Percentiles rank a stretch among this genome's conserved stretches.
These are phyloP conservation scores for Sugiyamaella japonica DNA, from an alignment of 1,139 yeast genomes.

Conservation along the genomic window DNA sequence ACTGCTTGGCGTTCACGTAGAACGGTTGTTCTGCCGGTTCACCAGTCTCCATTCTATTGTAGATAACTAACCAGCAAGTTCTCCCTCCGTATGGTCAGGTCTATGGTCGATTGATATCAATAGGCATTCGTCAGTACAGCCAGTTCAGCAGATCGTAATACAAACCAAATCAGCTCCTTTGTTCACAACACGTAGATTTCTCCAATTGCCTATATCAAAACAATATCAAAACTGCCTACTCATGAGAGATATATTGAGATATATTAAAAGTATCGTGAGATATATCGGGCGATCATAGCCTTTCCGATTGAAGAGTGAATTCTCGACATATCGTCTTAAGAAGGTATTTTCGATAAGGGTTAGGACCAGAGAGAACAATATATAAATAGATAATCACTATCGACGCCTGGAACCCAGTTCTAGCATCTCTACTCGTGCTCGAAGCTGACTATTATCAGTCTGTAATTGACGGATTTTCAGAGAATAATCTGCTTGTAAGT, in stretches of 20 bases:
- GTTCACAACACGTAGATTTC: too few species aligned
- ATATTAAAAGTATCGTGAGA: not conserved
- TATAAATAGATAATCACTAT: not conserved
- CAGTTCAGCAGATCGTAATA: too few species aligned
- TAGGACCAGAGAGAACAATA: not conserved
- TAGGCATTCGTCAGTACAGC: too few species aligned
- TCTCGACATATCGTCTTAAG: too few species aligned
- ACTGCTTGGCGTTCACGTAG: constrained; percentile 96
- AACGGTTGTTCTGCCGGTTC: constrained; percentile 77
- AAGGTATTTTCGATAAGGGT: too few species aligned
- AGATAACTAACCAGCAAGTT: too few species aligned
- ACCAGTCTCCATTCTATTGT: constrained; percentile 22
- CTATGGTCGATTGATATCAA: too few species aligned
- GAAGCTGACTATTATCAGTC: constrained; percentile 10
- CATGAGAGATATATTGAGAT: constrained; percentile 1
- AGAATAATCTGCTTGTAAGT: constrained; percentile 13
- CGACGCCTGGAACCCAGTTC: not conserved
- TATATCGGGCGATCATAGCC: not conserved
- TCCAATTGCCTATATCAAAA: too few species aligned
- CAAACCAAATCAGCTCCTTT: too few species aligned
- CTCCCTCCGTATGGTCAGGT: too few species aligned
- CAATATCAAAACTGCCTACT: not conserved
- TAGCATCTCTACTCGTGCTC: constrained; percentile 1
- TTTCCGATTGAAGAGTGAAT: not conserved
- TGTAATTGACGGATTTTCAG: constrained; percentile 15